Conservation (phyloP, 2,329 filamentous ascomycete species). For the Akanthomyces dipterigenus region DNA sequence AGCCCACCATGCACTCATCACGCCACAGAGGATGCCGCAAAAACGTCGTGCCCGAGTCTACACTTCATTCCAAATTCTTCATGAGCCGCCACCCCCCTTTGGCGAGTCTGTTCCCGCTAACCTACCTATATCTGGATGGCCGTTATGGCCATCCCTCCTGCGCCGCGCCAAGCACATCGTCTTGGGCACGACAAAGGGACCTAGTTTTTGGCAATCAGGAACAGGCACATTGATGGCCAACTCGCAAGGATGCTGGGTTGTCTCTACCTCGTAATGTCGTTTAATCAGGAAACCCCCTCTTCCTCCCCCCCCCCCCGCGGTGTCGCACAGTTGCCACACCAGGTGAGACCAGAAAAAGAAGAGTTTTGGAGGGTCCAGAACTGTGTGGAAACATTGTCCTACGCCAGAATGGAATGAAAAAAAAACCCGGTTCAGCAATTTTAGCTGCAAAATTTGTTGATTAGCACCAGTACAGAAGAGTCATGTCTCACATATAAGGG, state of each 20-base stretch:
- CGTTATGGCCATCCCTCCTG: background rate
- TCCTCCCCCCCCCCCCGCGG: no score
- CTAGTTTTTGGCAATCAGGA: background rate
- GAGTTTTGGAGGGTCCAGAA: background rate
- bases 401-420: no score
- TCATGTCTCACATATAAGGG: slow-evolving; percentile 7
- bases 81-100: background rate
- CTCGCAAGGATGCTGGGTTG: background rate
- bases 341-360: slow-evolving; percentile 1
- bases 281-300: no score
- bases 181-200: background rate
- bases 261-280: background rate
- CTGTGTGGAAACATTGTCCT: background rate
- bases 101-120: background rate
- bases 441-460: background rate
- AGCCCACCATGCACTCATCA: background rate
- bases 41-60: background rate
- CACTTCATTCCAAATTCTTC: background rate
- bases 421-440: background rate
- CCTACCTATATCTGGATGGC: background rate
- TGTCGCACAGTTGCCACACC: background rate
- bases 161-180: background rate
- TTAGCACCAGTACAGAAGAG: background rate
- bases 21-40: background rate
- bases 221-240: background rate